A percentile compares a stretch with the other conserved stretches of the same genome.
Evolutionary conservation across 805 yeast species (phyloP).

Genomic region (Wickerhamomyces xylosicus): DNA sequence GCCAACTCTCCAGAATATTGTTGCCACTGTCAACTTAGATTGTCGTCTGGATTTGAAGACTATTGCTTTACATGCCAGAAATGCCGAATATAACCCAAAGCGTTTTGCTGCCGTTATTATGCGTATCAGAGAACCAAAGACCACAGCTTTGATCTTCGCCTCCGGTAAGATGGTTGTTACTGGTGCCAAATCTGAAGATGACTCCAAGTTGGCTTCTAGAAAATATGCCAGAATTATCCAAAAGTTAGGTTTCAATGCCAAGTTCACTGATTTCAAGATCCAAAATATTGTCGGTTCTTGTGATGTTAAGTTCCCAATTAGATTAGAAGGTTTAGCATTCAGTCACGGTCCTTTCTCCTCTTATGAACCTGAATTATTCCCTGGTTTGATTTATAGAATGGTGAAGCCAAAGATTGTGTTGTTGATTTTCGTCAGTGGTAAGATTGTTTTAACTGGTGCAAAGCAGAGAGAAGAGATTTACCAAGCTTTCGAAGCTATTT

Average conservation of each 20-base stretch:
- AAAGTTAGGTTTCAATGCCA: constrained; percentile 94
- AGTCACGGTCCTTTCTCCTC: constrained; percentile 98
- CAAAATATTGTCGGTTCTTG: constrained; percentile 98
- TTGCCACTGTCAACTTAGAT: constrained; percentile 94
- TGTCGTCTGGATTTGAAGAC: constrained; percentile 94
- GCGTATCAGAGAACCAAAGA: constrained; percentile 98
- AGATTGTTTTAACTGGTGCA: constrained; percentile 96
- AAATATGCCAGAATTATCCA: constrained; percentile 97
- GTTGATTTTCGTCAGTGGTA: constrained; percentile 92
- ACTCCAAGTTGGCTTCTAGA: constrained; percentile 94
- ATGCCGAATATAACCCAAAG: constrained; percentile 96
- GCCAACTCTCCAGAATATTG: constrained; percentile 89
- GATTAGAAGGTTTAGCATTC: constrained; percentile 95
- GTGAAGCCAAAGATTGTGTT: constrained; percentile 96
- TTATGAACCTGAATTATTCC: constrained; percentile 96
- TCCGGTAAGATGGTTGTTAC: constrained; percentile 99
- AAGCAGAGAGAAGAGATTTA: constrained; percentile 98
- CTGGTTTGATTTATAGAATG: constrained; percentile 98
- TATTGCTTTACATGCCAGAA: constrained; percentile 96
- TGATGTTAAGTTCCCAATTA: constrained; percentile 95
- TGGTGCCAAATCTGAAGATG: constrained; percentile 98
- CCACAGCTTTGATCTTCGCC: constrained; percentile 95
- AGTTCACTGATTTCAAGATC: constrained; percentile 94
- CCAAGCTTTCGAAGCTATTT: constrained; percentile 96
- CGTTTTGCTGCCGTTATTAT: constrained; percentile 99